Evolutionary conservation across 1,139 yeast species (phyloP), one percentile per base, ranked within the genome.

Genomic region (Meyerozyma smithsonii): DNA sequence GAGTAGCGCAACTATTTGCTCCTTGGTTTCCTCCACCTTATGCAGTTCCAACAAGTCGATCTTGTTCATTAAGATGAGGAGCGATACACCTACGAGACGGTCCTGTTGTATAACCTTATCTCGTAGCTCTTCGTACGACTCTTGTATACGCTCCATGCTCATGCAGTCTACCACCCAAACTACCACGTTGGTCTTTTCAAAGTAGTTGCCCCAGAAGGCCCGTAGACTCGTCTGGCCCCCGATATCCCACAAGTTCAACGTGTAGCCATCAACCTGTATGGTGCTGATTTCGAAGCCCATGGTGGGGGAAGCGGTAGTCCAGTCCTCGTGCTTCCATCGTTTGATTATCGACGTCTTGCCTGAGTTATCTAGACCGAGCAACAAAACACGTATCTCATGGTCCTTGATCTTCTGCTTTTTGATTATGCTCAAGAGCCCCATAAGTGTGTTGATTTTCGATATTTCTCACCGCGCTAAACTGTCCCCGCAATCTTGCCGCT

Each of bases 131-230:
- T 47, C 47, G 45, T 73, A 72, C 45, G 85, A 84, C 58, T 84
- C 95, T 14, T 62, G 55, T 24, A 87, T 62, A 39, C 97, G 62
- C 40, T 78, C 81, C 33, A 72, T 56, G 32, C 80, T 77, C 45
- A 77, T 66, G 3, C 80, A 74, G 60, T 92, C 97, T 8, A 90
- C 74, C n/a, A 90, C 96, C 97, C 97, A 90, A n/a, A 90, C 62
- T 19, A 90, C 69, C 11, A 80, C 77, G 52, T 90, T 92, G 5
- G 96, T 85, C 49, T 79, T 79, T 47, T 89, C 97, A 55, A 85
- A 89, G 61, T 89, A 88, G 61, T 89, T 89, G 43, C 86, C 79
- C 97, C 97, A 88, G 58, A 88, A 88, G 16, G 87, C 79, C 36
- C 96, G 69, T 37, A 88, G 63, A 14, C 86, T 74, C 11, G 74